Evolutionary conservation across 768 basidiomycete genomes (phyloP).

Genomic region (Pilatotrama ljubarskyi): DNA sequence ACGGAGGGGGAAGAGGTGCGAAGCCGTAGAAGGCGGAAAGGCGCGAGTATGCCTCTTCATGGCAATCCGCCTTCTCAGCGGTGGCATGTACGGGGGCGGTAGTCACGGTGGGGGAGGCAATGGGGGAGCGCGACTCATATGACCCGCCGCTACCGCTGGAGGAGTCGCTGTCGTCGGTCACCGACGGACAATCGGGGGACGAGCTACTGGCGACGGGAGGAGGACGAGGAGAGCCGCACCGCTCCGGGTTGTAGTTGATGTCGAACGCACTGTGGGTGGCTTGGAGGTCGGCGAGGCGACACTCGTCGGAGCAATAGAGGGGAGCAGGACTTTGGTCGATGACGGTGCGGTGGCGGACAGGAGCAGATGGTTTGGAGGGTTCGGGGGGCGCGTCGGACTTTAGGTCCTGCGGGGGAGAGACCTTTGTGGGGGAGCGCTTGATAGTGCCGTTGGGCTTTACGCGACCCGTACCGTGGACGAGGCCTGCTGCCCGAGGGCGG

Average conservation of each 20-base stretch:
- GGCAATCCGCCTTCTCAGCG: constrained; percentile 15
- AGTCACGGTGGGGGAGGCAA: constrained; percentile 38
- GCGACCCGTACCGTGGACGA: constrained; percentile 66
- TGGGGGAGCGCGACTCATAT: constrained; percentile 27
- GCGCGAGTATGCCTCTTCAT: constrained; percentile 37
- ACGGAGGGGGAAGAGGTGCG: constrained; percentile 53
- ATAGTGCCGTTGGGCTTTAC: constrained; percentile 58
- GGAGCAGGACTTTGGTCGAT: constrained; percentile 82
- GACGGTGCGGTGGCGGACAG: constrained; percentile 57
- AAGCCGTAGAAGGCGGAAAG: constrained; percentile 47
- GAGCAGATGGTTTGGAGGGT: constrained; percentile 32
- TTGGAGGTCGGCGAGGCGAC: constrained; percentile 59
- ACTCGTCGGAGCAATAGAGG: constrained; percentile 83
- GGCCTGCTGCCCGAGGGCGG: constrained; percentile 46
- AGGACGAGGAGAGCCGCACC: constrained; percentile 35
- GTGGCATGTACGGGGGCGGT: constrained; percentile 30
- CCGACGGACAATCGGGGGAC: constrained; percentile 28
- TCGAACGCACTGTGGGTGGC: constrained; percentile 41
- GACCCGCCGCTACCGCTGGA: constrained; percentile 34
- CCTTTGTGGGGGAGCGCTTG: constrained; percentile 39
- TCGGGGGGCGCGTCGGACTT: constrained; percentile 25
- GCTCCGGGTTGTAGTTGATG: constrained; percentile 48
- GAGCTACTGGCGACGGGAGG: constrained; percentile 45
- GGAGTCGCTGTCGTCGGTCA: constrained; percentile 44
- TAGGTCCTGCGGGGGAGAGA: constrained; percentile 25